Evolutionary conservation across 306 rosid genomes (phyloP), one percentile per base, ranked within the genome.

Genomic region (Fagus crenata): DNA sequence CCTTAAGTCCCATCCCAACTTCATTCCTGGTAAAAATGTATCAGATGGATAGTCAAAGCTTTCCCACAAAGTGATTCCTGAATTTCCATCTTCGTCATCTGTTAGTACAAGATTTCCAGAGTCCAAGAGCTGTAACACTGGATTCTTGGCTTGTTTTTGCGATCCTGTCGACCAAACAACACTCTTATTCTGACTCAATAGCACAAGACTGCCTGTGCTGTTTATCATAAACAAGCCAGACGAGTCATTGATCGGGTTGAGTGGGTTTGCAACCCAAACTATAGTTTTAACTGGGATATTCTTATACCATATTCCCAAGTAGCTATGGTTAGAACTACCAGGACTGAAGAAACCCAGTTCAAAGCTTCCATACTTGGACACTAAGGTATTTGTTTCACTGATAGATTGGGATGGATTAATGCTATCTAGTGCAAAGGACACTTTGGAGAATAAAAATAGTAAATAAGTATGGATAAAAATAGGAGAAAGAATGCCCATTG

Each of bases 271-370:
- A 36, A 83, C 81, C 84, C 86, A 84, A 68, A 80, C 81, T 6
- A 75, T 49, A 28, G 77, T 68, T 13, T 68, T 46, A 17, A 42
- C 59, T n/a, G 71, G 64, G 18, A 75, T 78, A 32, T 69, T 72
- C 54, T 75, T 75, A 67, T 49, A 81, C 86, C 88, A 78, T 18
- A 85, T 85, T 63, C 88, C 88, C 85, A 85, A 79, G 86, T 81
- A 82, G 15, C 80, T 72, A 49, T 37, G 12, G 4, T 49, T 43
- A 42, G 81, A 74, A 41, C 8, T 37, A 83, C 83, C 28, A 42
- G 49, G 49, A 42, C 49, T 42, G 49, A 42, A 42, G 49, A 42
- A 42, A 42, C 49, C 49, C 11, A 85, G 70, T 67, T 78, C 71
- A 15, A 85, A 85, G 36, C 13, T 12, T n/a, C 72, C 84, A 18